phyloP scores from a whole-genome alignment of 2,329 filamentous ascomycete genomes.

The Chrysoporthe cubensis region DNA sequence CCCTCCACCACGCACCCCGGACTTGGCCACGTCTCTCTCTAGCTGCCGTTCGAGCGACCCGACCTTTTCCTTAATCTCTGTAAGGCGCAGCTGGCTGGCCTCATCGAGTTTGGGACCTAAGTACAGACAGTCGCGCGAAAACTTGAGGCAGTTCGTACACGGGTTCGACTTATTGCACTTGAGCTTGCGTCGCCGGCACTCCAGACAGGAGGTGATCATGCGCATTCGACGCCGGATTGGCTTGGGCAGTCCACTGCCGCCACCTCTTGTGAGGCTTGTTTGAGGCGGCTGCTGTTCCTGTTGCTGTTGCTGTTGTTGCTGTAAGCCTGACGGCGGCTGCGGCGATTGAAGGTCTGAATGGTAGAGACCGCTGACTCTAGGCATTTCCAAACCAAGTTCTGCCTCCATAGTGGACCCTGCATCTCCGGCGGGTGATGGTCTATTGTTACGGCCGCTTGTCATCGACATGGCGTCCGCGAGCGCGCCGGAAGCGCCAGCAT shows the following conservation, averaged over 20 bases:
- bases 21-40: slow-evolving; percentile 67
- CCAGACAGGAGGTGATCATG: slow-evolving; percentile 70
- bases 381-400: neutral
- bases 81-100: slow-evolving; percentile 69
- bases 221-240: slow-evolving; percentile 63
- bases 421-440: slow-evolving; percentile 4
- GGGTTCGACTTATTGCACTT: slow-evolving; percentile 77
- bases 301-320: slow-evolving; percentile 9
- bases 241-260: slow-evolving; percentile 34
- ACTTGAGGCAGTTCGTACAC: slow-evolving; percentile 68
- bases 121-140: slow-evolving; percentile 62
- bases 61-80: slow-evolving; percentile 80
- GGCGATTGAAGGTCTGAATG: slow-evolving; percentile 8
- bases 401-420: neutral
- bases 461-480: slow-evolving; percentile 8
- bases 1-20: slow-evolving; percentile 34
- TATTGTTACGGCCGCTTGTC: slow-evolving; percentile 2
- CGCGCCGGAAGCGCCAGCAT: slow-evolving; percentile 6
- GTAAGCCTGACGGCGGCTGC: neutral
- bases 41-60: slow-evolving; percentile 71
- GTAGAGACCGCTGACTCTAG: slow-evolving; percentile 3
- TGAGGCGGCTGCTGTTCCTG: slow-evolving; percentile 7
- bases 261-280: slow-evolving; percentile 8
- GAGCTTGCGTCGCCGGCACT: slow-evolving; percentile 75
- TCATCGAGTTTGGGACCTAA: slow-evolving; percentile 71